phyloP scores from a whole-genome alignment of 2,329 filamentous ascomycete genomes.

The Venturia asperata region DNA sequence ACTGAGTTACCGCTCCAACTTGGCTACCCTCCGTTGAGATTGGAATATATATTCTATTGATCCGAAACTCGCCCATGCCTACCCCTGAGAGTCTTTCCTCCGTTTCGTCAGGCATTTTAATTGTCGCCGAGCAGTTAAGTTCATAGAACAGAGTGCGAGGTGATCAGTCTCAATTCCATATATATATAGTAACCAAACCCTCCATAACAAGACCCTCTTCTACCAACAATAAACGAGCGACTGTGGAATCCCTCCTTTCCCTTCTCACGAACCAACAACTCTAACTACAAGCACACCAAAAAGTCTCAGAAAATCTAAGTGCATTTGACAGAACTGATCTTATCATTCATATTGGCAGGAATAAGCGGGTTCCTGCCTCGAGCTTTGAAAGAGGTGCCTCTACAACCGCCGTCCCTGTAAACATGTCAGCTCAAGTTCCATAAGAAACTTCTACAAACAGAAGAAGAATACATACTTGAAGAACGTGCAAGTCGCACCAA shows the following conservation, averaged over 20 bases:
- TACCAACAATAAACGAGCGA: background rate
- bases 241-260: background rate
- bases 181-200: background rate
- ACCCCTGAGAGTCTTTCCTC: no score
- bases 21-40: no score
- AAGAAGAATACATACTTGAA: background rate
- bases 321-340: background rate
- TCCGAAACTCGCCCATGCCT: no score
- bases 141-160: background rate
- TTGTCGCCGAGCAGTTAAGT: no score
- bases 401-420: background rate
- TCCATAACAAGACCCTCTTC: background rate
- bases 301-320: background rate
- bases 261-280: background rate
- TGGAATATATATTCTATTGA: background rate
- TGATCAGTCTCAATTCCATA: constrained; percentile 2
- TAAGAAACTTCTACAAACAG: no score
- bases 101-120: no score
- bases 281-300: background rate
- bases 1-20: constrained; percentile 9
- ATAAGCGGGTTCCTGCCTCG: background rate
- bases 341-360: constrained; percentile 7
- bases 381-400: background rate
- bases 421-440: background rate
- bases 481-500: background rate